phyloP scores from a whole-genome alignment of 2,329 filamentous ascomycete genomes.

The Claviceps capensis region DNA sequence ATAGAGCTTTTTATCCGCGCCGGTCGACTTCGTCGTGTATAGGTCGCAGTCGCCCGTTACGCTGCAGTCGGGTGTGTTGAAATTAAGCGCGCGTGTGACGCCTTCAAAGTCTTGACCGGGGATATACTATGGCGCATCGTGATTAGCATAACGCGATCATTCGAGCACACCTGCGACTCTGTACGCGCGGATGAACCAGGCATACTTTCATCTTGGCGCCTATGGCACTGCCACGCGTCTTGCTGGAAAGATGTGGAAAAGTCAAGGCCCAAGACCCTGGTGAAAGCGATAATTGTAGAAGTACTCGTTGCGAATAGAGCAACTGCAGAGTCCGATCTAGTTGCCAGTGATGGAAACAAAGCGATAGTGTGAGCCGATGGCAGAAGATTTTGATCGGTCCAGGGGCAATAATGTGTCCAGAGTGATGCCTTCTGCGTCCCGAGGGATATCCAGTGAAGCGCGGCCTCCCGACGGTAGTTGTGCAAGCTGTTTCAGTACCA shows the following conservation, averaged over 20 bases:
- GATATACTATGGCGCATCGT: conserved; percentile 52
- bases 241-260: not conserved
- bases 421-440: too few relatives aligned
- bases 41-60: conserved; percentile 90
- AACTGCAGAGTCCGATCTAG: too few relatives aligned
- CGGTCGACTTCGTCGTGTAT: conserved; percentile 93
- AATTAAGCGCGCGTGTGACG: conserved; percentile 86
- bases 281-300: too few relatives aligned
- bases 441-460: too few relatives aligned
- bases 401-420: too few relatives aligned
- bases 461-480: too few relatives aligned
- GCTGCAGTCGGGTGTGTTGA: conserved; percentile 84
- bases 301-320: too few relatives aligned
- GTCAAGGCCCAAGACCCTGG: too few relatives aligned
- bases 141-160: conserved; percentile 1
- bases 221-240: not conserved
- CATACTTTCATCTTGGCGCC: conserved; percentile 25
- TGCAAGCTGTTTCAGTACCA: too few relatives aligned
- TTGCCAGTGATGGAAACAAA: too few relatives aligned
- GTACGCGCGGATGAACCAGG: not conserved
- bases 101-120: conserved; percentile 83
- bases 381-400: too few relatives aligned
- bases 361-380: too few relatives aligned
- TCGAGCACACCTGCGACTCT: not conserved
- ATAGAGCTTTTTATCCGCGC: conserved; percentile 92